phyloP scores from a whole-genome alignment of 2,329 filamentous ascomycete species.

The Trichoderma sp. region DNA sequence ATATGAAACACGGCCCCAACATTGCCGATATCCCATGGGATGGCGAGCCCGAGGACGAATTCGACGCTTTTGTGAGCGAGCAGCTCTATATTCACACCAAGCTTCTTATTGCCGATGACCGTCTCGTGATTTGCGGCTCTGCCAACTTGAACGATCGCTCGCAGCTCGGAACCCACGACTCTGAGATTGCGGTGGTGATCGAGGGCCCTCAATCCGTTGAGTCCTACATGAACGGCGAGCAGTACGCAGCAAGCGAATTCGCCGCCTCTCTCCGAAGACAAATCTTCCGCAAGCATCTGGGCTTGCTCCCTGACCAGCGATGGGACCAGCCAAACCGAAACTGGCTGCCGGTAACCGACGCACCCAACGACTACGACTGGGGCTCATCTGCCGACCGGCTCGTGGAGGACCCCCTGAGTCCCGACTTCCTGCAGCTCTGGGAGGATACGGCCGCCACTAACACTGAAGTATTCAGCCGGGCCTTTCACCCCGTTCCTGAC shows the following conservation, averaged over 20 bases:
- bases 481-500: constrained; percentile 79
- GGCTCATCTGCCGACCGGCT: constrained; percentile 67
- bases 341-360: constrained; percentile 72
- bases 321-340: constrained; percentile 72
- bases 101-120: constrained; percentile 80
- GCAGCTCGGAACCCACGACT: constrained; percentile 82
- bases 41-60: constrained; percentile 58
- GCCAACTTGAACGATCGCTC: constrained; percentile 65
- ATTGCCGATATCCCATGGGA: constrained; percentile 63
- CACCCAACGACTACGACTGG: constrained; percentile 74
- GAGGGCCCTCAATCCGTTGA: constrained; percentile 74
- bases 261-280: constrained; percentile 80
- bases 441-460: constrained; percentile 72
- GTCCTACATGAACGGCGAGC: constrained; percentile 72
- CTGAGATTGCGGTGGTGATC: constrained; percentile 87
- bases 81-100: constrained; percentile 69
- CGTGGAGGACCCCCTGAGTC: constrained; percentile 74
- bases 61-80: constrained; percentile 65
- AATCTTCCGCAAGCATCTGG: constrained; percentile 90
- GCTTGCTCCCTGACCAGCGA: constrained; percentile 74
- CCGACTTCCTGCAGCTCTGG: constrained; percentile 74
- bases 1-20: constrained; percentile 77
- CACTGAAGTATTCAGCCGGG: constrained; percentile 77
- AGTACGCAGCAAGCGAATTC: constrained; percentile 73
- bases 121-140: constrained; percentile 77